phyloP scores from a whole-genome alignment of 2,329 filamentous ascomycete genomes.

The Fusarium xylarioides region DNA sequence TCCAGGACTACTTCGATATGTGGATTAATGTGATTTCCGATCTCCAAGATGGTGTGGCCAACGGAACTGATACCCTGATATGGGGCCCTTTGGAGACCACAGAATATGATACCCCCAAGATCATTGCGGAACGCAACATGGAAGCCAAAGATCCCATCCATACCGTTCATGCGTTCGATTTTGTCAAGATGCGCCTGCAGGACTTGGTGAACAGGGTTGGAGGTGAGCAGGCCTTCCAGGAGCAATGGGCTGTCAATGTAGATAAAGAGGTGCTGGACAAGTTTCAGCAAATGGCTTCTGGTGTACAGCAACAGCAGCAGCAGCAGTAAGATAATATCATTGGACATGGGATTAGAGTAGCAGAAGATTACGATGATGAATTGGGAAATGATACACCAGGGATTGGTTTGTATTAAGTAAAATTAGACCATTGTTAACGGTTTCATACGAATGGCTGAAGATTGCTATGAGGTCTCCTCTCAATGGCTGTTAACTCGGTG shows the following conservation, averaged over 20 bases:
- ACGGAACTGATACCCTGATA: constrained; percentile 62
- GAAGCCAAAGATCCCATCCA: constrained; percentile 72
- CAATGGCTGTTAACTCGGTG: neutral
- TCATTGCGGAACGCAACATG: constrained; percentile 62
- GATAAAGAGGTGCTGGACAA: constrained; percentile 74
- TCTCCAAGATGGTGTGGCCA: constrained; percentile 67
- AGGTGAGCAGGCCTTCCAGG: constrained; percentile 72
- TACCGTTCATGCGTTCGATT: constrained; percentile 69
- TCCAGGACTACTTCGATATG: constrained; percentile 79
- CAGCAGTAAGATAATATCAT: neutral
- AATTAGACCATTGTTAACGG: constrained; percentile 16
- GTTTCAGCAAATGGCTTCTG: constrained; percentile 57
- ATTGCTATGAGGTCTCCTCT: neutral
- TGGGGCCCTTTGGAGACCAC: constrained; percentile 53
- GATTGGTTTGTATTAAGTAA: constrained; percentile 30
- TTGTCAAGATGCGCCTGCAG: constrained; percentile 70
- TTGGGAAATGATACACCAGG: constrained; percentile 13
- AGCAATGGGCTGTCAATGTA: constrained; percentile 76
- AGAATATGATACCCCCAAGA: constrained; percentile 67
- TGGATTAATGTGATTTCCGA: constrained; percentile 78
- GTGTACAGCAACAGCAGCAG: constrained; percentile 29
- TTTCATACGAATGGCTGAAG: neutral
- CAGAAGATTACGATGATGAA: constrained; percentile 7
- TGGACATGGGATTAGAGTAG: neutral
- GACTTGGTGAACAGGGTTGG: constrained; percentile 67